These are phyloP conservation scores for Aulographum hederae DNA, from an alignment of 2,329 filamentous ascomycete genomes.

Conservation along the genomic window DNA sequence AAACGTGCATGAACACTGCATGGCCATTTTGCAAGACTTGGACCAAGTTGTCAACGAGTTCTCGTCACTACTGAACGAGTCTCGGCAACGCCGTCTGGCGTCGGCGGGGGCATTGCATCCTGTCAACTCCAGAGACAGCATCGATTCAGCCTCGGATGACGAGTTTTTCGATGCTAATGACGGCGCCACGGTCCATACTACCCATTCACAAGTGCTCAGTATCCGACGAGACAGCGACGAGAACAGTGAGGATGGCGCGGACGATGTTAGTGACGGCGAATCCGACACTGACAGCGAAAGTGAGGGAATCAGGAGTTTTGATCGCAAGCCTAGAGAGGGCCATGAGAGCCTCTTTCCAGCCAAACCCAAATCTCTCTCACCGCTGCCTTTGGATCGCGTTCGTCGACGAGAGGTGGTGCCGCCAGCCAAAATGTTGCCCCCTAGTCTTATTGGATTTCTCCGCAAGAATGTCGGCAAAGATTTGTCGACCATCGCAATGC, in stretches of 20 bases:
- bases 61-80: constrained; percentile 55
- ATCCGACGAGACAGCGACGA: constrained; percentile 52
- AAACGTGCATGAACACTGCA: constrained; percentile 63
- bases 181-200: constrained; percentile 12
- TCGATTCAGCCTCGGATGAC: constrained; percentile 60
- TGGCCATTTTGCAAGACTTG: constrained; percentile 66
- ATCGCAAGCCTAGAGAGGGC: constrained; percentile 15
- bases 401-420: constrained; percentile 52
- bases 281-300: constrained; percentile 46
- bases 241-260: constrained; percentile 24
- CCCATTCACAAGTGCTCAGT: constrained; percentile 47
- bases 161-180: constrained; percentile 91
- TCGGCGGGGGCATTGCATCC: constrained; percentile 27
- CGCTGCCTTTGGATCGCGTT: constrained; percentile 56
- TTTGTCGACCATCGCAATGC: constrained; percentile 91
- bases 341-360: constrained; percentile 45
- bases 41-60: constrained; percentile 75
- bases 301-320: constrained; percentile 26
- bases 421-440: constrained; percentile 59
- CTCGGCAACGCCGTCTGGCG: constrained; percentile 53
- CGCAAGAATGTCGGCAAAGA: constrained; percentile 98
- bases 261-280: constrained; percentile 30
- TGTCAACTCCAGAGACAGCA: constrained; percentile 37
- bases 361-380: constrained; percentile 57
- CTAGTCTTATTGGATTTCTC: constrained; percentile 82